Base-by-base conservation (phyloP, 2,329 filamentous ascomycete genomes). In the Sporothrix dimorphospora region DNA sequence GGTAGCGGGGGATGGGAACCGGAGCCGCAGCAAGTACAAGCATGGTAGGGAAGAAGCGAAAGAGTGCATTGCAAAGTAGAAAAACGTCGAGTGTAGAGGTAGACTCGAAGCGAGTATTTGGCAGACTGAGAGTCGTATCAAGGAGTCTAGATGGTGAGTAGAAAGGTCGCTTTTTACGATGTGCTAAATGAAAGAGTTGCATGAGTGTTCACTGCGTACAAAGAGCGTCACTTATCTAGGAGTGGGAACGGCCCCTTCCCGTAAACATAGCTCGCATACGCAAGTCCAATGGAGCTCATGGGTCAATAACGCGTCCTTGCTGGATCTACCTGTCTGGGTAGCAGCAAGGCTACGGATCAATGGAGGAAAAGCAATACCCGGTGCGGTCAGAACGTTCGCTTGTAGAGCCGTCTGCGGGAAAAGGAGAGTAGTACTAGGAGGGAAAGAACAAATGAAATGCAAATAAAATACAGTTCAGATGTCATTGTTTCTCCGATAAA, bases 311-410 rank as follows among this genome's bases (percentile, higher is more conserved):
- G 38, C 40, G 45, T 42, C n/a, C 14, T 65, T 45, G 21, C 38
- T 12, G 30, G 14, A n/a, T 63, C 30, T 42, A 16, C 27, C 11
- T 45, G 30, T 61, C 30, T 19, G 55, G 55, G 55, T 61, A 61
- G 55, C 30, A 38, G 55, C 19, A 45, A 16, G 34, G 59, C 59
- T 63, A 63, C 59, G 59, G 38, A 7, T n/a, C 59, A 45, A 45
- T 45, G 59, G 38, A 63, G 59, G 59, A 63, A 45, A 63, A 8
- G 5, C 4, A 45, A 24, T 24, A 63, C 11, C 59, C 59, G 7
- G 12, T 30, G 34, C 27, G 7, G 12, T 38, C 21, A 27, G n/a
- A 21, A 45, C 38, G 2, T 14, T 34, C 45, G 40, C 14, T 11
- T 65, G 59, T 65, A 38, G 59, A 16, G 11, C 0, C 7, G 9